Base-by-base conservation (phyloP, 2,329 filamentous ascomycete genomes). In the Aspergillus transmontanensis region DNA sequence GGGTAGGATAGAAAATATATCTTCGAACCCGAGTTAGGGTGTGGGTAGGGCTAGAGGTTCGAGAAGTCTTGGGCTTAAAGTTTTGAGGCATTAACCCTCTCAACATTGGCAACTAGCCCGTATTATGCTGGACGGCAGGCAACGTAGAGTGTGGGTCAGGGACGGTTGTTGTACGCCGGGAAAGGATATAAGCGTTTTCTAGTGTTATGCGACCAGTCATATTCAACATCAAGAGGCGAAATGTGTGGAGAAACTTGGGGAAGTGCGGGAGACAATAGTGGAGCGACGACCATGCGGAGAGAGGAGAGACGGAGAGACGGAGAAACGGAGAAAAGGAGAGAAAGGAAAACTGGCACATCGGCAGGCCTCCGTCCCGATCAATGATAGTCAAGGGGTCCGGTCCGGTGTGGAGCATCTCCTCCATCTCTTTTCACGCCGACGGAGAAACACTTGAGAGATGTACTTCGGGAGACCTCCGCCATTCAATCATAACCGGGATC, bases 301-400 rank as follows among this genome's bases (percentile, higher is more conserved):
- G 45, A 19, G 12, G 11, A 14, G 45, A 28, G 4, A 14, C 45
- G 45, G 60, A 41, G 48, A 58, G 30, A 58, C 36, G 60, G 60
- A 54, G 60, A 62, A 58, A 62, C 19, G 55, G 55, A 58, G 60
- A 62, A 58, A 61, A 45, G 23, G 23, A 26, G 23, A 26, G 23
- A 26, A 26, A 26, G 59, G 54, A 30, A 46, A 61, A 53, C 53
- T 14, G 26, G 45, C 7, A 12, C 10, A 34, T 34, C 32, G 32
- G 32, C 10, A 34, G 32, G 32, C 11, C 32, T 11, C 32, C 32
- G 12, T 39, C 34, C 10, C 43, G n/a, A 4, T 16, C 58, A 59
- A 59, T 54, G 48, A 59, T 16, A 54, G 6, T 6, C 23, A 23
- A 45, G 43, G 43, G 9, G 2, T 1, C 21, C 43, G 43, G 21